Percentiles rank a stretch among this genome's conserved stretches.
Conservation (phyloP, 148 eudicot species). For the Dysphania ambrosioides region DNA sequence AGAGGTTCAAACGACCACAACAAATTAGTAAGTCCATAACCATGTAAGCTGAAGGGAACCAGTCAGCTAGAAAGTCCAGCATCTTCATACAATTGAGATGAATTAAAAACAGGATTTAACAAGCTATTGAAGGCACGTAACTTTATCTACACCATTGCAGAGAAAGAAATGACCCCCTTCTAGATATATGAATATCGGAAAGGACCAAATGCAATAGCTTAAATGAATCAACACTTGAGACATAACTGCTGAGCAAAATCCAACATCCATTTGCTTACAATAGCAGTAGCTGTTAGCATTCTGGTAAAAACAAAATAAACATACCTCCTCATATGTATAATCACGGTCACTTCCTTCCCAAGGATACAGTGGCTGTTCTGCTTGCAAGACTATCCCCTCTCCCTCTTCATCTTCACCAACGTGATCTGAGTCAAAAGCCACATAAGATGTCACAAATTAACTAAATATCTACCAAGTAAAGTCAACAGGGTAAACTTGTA, state of each 20-base stretch:
- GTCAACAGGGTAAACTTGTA: background rate
- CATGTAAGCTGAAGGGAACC: too few species aligned
- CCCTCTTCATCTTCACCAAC: slow-evolving; percentile 39
- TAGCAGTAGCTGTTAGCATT: background rate
- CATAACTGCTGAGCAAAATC: background rate
- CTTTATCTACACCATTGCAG: too few species aligned
- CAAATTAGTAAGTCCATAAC: too few species aligned
- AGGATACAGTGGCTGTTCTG: slow-evolving; percentile 46
- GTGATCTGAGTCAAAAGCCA: slow-evolving; percentile 30
- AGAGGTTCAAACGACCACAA: too few species aligned
- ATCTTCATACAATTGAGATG: too few species aligned
- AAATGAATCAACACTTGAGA: background rate
- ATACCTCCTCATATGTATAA: slow-evolving; percentile 69
- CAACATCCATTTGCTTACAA: background rate
- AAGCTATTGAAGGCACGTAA: too few species aligned
- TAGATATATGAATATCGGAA: background rate
- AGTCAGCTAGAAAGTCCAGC: too few species aligned
- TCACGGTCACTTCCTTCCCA: slow-evolving; percentile 78
- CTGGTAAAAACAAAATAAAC: background rate
- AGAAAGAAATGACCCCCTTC: too few species aligned
- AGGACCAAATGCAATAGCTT: background rate
- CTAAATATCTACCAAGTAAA: background rate
- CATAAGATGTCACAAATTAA: background rate
- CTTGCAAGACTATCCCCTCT: slow-evolving; percentile 23
- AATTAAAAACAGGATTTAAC: too few species aligned